Evolutionary conservation across 2,329 filamentous ascomycete species (phyloP).

Genomic region (Pestalotiopsis sp.): DNA sequence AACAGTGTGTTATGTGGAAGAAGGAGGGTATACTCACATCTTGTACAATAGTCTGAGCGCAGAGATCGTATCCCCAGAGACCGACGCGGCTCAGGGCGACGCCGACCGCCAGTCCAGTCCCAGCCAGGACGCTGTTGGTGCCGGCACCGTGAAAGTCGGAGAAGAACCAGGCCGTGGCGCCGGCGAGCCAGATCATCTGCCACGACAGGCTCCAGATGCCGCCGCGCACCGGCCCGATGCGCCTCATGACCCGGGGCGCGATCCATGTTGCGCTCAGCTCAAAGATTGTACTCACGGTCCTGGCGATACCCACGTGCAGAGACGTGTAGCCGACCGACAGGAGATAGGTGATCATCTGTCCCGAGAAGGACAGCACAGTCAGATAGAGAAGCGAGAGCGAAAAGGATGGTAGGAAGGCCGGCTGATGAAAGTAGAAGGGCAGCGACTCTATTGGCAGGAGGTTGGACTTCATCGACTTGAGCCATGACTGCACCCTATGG

Average conservation of each 20-base stretch:
- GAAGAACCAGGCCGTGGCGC: conserved; percentile 46
- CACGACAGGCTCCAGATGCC: conserved; percentile 72
- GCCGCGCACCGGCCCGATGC: conserved; percentile 61
- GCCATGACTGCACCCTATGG: neutral
- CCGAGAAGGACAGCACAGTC: conserved; percentile 60
- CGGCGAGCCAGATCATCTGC: conserved; percentile 61
- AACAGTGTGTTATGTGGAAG: neutral
- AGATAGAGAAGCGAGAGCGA: conserved; percentile 62
- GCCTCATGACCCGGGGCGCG: conserved; percentile 56
- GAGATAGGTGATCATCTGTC: conserved; percentile 68
- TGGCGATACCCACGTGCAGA: conserved; percentile 53
- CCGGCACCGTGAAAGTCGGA: conserved; percentile 20
- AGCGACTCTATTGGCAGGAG: conserved; percentile 29
- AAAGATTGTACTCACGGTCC: conserved; percentile 54
- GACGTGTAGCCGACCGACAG: conserved; percentile 55
- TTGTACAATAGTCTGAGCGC: conserved; percentile 62
- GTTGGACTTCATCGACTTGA: conserved; percentile 15
- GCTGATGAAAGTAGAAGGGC: conserved; percentile 53
- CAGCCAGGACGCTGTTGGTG: conserved; percentile 35
- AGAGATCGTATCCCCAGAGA: conserved; percentile 65
- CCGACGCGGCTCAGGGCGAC: conserved; percentile 61
- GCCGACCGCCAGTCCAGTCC: conserved; percentile 50
- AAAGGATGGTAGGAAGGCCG: conserved; percentile 63
- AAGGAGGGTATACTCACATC: conserved; percentile 43
- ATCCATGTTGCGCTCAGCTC: conserved; percentile 65